A percentile compares a stretch with the other conserved stretches of the same genome.
phyloP scores from a whole-genome alignment of 495 filamentous ascomycete genomes.

The Xylona heveae region DNA sequence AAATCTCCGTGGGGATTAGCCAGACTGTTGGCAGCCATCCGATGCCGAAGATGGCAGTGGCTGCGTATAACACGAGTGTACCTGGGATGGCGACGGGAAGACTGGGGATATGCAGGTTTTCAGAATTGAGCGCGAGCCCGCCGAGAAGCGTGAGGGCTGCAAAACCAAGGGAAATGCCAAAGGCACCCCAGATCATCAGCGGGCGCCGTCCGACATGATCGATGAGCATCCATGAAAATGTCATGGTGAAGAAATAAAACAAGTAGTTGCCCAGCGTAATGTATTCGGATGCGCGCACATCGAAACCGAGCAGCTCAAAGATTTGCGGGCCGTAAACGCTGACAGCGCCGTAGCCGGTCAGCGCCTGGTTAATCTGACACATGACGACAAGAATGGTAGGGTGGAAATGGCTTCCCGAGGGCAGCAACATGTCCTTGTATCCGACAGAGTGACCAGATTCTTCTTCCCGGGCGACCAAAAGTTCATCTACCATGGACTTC shows the following conservation, averaged over 20 bases:
- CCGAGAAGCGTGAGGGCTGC: conserved; percentile 24
- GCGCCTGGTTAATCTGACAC: conserved; percentile 34
- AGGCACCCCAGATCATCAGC: conserved; percentile 25
- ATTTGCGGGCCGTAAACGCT: conserved; percentile 38
- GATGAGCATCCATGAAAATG: conserved; percentile 27
- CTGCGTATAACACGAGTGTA: conserved; percentile 22
- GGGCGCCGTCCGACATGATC: conserved; percentile 29
- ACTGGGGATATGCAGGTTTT: conserved; percentile 13
- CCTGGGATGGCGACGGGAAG: conserved; percentile 23
- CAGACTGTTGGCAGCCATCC: conserved; percentile 33
- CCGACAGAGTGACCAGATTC: conserved; percentile 20
- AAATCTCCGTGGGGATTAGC: conserved; percentile 39
- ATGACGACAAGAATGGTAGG: conserved; percentile 31
- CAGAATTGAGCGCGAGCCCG: conserved; percentile 16
- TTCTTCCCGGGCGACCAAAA: conserved; percentile 20
- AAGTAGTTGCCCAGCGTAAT: conserved; percentile 32
- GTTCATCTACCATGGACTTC: conserved; percentile 21
- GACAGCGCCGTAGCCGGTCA: conserved; percentile 31
- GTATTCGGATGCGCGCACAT: conserved; percentile 21
- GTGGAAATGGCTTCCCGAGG: conserved; percentile 23
- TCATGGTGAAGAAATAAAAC: conserved; percentile 33
- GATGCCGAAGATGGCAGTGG: conserved; percentile 33
- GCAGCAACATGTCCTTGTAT: conserved; percentile 27
- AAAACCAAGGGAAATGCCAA: conserved; percentile 22
- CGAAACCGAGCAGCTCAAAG: conserved; percentile 30